Percentiles rank a stretch among this genome's conserved stretches.
Evolutionary conservation across 169 alveolate species (phyloP).

Genomic region (Cryptosporidium sp.): DNA sequence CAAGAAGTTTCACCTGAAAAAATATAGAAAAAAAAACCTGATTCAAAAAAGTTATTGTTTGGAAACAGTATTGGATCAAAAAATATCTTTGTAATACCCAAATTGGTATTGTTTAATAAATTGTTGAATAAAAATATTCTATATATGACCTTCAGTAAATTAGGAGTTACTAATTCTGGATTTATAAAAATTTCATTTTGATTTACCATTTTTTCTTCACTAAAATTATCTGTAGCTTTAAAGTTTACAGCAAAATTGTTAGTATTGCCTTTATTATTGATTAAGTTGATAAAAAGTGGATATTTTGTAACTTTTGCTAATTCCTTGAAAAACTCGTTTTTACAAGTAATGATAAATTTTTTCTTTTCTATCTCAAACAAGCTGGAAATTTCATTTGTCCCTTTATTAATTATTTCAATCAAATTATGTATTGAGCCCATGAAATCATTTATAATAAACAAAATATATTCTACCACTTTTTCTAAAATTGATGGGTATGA

Average conservation of each 20-base stretch:
- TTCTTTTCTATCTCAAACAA: constrained; percentile 59
- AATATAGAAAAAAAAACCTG: constrained; percentile 66
- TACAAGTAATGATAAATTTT: constrained; percentile 43
- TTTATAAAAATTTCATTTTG: constrained; percentile 8
- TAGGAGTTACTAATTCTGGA: constrained; percentile 48
- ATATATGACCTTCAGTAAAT: constrained; percentile 23
- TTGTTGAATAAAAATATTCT: constrained; percentile 36
- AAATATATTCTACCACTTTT: constrained; percentile 46
- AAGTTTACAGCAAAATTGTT: not conserved
- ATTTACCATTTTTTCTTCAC: constrained; percentile 7
- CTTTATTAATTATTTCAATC: constrained; percentile 27
- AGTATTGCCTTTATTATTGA: not conserved
- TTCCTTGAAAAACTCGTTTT: constrained; percentile 17
- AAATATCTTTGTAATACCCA: constrained; percentile 8
- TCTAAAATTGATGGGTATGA: constrained; percentile 58
- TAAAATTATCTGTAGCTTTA: not conserved
- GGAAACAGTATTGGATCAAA: constrained; percentile 67
- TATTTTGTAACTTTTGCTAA: constrained; percentile 17
- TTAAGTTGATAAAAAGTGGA: constrained; percentile 26
- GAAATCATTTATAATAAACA: constrained; percentile 15
- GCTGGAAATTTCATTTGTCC: constrained; percentile 17
- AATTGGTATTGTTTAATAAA: not conserved
- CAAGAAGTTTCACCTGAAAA: constrained; percentile 28
- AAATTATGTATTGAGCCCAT: constrained; percentile 33
- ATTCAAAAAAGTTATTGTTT: constrained; percentile 49